phyloP scores from a whole-genome alignment of 495 filamentous ascomycete genomes.

The Penicillium angulare region DNA sequence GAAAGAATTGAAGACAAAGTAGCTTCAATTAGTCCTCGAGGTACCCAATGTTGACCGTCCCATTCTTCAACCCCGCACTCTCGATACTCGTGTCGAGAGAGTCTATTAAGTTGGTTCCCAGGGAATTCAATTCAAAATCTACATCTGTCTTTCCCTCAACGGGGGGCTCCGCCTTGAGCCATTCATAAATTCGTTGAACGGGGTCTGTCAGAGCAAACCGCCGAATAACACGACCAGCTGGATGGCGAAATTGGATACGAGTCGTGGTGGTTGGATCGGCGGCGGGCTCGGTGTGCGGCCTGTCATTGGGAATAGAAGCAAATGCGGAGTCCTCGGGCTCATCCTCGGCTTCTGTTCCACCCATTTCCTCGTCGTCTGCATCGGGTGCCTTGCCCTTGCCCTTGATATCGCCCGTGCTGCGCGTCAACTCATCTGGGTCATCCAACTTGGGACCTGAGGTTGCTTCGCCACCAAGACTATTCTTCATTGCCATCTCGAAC shows the following conservation, averaged over 20 bases:
- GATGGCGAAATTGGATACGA: constrained; percentile 85
- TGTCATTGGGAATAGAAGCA: constrained; percentile 62
- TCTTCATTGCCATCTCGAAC: constrained; percentile 88
- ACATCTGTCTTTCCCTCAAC: constrained; percentile 71
- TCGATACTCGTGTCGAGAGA: constrained; percentile 67
- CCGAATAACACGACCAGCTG: constrained; percentile 76
- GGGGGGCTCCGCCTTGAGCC: constrained; percentile 80
- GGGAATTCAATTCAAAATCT: constrained; percentile 79
- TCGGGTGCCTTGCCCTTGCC: constrained; percentile 62
- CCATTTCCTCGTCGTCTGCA: constrained; percentile 36
- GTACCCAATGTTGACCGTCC: constrained; percentile 90
- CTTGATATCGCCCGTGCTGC: constrained; percentile 54
- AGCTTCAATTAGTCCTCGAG: constrained; percentile 54
- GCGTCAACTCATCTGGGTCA: constrained; percentile 87
- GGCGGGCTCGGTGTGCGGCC: constrained; percentile 74
- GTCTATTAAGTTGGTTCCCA: constrained; percentile 80
- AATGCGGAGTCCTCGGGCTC: constrained; percentile 52
- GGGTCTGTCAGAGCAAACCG: constrained; percentile 77
- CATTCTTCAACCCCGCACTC: constrained; percentile 84
- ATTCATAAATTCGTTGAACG: constrained; percentile 86
- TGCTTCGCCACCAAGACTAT: constrained; percentile 61
- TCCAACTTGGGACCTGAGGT: constrained; percentile 38
- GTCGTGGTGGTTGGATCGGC: constrained; percentile 69
- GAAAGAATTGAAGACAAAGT: neutral
- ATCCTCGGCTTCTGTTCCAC: constrained; percentile 19